Percentiles rank a stretch among this genome's conserved stretches.
Conservation (phyloP, 2,329 filamentous ascomycete genomes). For the Aspergillus oerlinghausenensis region DNA sequence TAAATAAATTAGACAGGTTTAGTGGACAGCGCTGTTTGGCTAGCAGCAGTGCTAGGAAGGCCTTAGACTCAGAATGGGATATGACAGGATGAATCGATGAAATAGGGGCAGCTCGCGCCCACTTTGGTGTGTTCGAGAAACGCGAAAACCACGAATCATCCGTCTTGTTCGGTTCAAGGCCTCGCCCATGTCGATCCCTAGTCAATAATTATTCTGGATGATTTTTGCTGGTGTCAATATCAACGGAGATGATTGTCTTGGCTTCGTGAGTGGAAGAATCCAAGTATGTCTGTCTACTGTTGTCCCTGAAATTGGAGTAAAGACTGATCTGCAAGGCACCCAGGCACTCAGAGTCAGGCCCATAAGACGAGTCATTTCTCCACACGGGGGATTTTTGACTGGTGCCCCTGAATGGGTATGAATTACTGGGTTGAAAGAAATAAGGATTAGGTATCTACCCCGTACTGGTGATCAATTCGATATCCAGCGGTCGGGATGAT, state of each 20-base stretch:
- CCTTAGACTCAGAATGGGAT: neutral
- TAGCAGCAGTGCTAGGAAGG: neutral
- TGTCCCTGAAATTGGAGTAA: neutral
- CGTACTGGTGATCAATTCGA: neutral
- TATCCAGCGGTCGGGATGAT: neutral
- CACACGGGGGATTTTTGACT: too few species aligned
- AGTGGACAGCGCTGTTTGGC: neutral
- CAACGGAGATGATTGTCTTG: neutral
- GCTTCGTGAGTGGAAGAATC: conserved; percentile 2
- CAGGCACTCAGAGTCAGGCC: too few species aligned
- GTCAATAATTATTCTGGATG: conserved; percentile 15
- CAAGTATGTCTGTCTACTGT: neutral
- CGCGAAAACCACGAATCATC: neutral
- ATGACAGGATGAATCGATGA: neutral
- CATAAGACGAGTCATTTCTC: neutral
- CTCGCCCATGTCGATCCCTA: conserved; percentile 25
- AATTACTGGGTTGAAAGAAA: neutral
- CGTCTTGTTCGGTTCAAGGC: conserved; percentile 4
- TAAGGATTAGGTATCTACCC: neutral
- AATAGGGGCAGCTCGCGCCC: conserved; percentile 14
- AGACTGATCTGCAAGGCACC: neutral
- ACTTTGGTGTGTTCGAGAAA: conserved; percentile 5
- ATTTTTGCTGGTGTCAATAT: neutral
- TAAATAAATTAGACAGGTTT: neutral
- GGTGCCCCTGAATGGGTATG: neutral